phyloP scores from a whole-genome alignment of 1,284 basidiomycete genomes.

The Thelephora terrestris region DNA sequence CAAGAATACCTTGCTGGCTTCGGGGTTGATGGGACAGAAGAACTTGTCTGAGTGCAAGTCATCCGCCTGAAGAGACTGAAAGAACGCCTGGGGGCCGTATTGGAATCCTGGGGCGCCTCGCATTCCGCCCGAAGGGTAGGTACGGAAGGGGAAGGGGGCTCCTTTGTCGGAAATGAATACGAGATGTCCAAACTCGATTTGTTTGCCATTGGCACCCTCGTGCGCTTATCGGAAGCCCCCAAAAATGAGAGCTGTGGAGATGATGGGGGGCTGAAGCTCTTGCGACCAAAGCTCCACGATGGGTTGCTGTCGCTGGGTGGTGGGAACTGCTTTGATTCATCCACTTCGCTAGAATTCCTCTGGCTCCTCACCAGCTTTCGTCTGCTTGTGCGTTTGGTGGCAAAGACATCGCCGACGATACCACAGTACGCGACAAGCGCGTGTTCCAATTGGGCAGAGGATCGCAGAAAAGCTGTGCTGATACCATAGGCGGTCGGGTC shows the following conservation, averaged over 20 bases:
- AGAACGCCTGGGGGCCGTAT: not conserved
- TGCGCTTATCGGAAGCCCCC: too few relatives aligned
- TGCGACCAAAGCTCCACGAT: too few relatives aligned
- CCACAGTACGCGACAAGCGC: constrained; percentile 55
- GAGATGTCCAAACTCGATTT: too few relatives aligned
- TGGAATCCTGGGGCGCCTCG: not conserved
- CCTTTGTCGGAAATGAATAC: not conserved
- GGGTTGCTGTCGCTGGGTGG: too few relatives aligned
- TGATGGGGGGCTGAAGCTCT: too few relatives aligned
- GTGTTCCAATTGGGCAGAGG: constrained; percentile 41
- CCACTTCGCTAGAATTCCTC: not conserved
- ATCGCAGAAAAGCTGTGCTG: constrained; percentile 44
- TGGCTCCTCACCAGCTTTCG: not conserved
- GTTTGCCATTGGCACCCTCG: too few relatives aligned
- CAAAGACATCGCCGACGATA: constrained; percentile 50
- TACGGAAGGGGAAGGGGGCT: constrained; percentile 2
- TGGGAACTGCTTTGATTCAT: too few relatives aligned
- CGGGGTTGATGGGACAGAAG: too few relatives aligned
- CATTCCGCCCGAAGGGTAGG: not conserved
- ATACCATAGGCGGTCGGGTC: constrained; percentile 56
- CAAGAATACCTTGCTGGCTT: too few relatives aligned
- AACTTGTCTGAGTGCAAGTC: not conserved
- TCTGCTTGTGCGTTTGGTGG: constrained; percentile 1
- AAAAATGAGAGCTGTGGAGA: too few relatives aligned
- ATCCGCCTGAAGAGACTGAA: constrained; percentile 3